These are phyloP conservation scores for Athelia sp. DNA, from an alignment of 1,284 basidiomycete species.

Conservation along the genomic window DNA sequence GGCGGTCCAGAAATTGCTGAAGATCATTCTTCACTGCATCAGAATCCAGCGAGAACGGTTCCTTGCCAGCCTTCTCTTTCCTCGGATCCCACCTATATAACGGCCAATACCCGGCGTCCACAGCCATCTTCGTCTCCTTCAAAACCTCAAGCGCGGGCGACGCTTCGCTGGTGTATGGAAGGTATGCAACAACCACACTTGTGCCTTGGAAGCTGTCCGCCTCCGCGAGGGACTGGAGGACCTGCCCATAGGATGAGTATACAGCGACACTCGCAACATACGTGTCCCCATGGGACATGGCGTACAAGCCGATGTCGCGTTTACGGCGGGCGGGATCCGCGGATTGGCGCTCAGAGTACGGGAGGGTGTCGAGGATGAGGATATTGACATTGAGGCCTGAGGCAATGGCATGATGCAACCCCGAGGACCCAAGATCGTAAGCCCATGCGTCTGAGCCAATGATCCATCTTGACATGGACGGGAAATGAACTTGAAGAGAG, in stretches of 20 bases:
- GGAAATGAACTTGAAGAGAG: slow-evolving; percentile 56
- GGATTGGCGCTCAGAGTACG: slow-evolving; percentile 75
- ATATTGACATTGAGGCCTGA: slow-evolving; percentile 92
- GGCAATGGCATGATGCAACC: slow-evolving; percentile 91
- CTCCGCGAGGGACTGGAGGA: slow-evolving; percentile 89
- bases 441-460: slow-evolving; percentile 98
- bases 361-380: slow-evolving; percentile 90
- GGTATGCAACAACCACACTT: slow-evolving; percentile 90
- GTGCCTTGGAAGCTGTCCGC: slow-evolving; percentile 91
- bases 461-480: slow-evolving; percentile 83
- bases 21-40: slow-evolving; percentile 93
- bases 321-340: slow-evolving; percentile 75
- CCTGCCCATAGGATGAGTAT: slow-evolving; percentile 94
- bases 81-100: slow-evolving; percentile 96
- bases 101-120: slow-evolving; percentile 97
- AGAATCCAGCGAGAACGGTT: slow-evolving; percentile 92
- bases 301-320: slow-evolving; percentile 93
- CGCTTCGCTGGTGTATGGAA: slow-evolving; percentile 82
- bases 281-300: slow-evolving; percentile 97
- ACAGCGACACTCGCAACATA: slow-evolving; percentile 96
- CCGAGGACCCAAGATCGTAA: slow-evolving; percentile 94
- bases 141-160: slow-evolving; percentile 83
- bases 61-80: slow-evolving; percentile 68
- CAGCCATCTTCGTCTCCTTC: slow-evolving; percentile 96
- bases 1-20: slow-evolving; percentile 92